Conservation (phyloP, 2,329 filamentous ascomycete species). For the Alternaria triticina region DNA sequence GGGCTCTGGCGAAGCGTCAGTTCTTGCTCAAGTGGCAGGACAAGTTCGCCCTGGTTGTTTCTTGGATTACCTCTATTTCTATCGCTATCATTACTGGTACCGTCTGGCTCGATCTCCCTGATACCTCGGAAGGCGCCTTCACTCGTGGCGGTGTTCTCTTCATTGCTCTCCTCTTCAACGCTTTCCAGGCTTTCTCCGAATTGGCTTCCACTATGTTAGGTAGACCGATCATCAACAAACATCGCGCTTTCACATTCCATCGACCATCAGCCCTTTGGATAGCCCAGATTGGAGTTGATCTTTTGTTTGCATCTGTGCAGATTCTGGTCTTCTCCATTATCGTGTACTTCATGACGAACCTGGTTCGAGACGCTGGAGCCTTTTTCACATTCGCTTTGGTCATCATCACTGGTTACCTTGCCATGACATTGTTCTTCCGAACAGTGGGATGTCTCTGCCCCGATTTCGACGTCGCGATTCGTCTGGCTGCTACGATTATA, state of each 20-base stretch:
- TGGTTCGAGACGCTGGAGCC: constrained; percentile 53
- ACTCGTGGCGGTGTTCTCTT: constrained; percentile 83
- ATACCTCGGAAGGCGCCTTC: constrained; percentile 72
- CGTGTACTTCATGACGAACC: constrained; percentile 58
- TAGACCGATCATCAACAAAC: constrained; percentile 80
- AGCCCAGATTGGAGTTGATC: constrained; percentile 80
- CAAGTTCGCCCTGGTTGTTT: constrained; percentile 75
- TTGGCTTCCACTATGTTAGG: constrained; percentile 77
- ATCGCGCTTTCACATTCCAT: constrained; percentile 83
- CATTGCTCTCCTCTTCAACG: constrained; percentile 80
- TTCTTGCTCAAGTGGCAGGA: constrained; percentile 88
- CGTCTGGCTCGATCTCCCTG: constrained; percentile 74
- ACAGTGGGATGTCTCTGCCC: constrained; percentile 70
- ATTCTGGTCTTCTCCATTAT: constrained; percentile 62
- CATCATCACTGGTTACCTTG: constrained; percentile 51
- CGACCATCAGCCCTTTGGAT: constrained; percentile 83
- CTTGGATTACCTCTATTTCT: constrained; percentile 73
- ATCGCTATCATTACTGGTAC: constrained; percentile 82
- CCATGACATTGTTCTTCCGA: constrained; percentile 55
- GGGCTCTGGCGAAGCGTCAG: constrained; percentile 82
- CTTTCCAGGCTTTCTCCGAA: constrained; percentile 85
- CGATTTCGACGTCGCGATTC: constrained; percentile 85
- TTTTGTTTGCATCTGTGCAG: constrained; percentile 72
- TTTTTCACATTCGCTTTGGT: constrained; percentile 59
- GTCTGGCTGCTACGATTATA: constrained; percentile 77